Conservation (phyloP, 2,329 filamentous ascomycete genomes). For the Chalaropsis ovoidea region DNA sequence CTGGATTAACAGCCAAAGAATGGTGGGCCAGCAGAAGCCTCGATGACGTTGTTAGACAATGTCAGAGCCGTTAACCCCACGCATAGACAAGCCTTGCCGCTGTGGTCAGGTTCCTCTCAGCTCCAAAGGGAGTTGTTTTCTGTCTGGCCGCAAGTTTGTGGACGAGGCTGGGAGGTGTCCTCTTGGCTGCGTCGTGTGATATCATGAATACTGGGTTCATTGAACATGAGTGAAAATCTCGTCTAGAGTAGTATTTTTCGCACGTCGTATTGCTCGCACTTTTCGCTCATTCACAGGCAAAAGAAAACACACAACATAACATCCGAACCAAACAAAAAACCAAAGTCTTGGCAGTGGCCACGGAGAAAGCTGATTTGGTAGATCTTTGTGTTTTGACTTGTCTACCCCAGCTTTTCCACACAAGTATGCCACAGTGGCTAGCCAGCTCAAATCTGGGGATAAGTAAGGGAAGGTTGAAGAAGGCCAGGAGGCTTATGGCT, state of each 20-base stretch:
- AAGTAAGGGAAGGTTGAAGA: not conserved
- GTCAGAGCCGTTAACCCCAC: not conserved
- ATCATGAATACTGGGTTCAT: not conserved
- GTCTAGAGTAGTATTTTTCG: not conserved
- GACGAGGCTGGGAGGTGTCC: not conserved
- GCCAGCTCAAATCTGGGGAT: not conserved
- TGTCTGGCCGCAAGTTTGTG: not conserved
- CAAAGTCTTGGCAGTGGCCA: constrained; percentile 1
- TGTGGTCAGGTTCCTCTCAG: not conserved
- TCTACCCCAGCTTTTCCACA: not conserved
- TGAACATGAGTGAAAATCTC: not conserved
- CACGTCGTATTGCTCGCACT: not conserved
- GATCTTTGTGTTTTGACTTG: not conserved
- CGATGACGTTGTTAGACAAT: not conserved
- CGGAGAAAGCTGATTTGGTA: constrained; percentile 3
- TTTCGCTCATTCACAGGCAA: not conserved
- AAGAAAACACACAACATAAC: not conserved
- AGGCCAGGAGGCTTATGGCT: not conserved
- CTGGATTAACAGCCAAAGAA: not conserved
- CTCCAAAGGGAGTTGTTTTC: not conserved
- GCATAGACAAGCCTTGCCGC: not conserved
- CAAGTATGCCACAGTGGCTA: not conserved
- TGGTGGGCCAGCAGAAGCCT: not conserved
- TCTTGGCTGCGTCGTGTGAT: constrained; percentile 9
- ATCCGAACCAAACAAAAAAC: not conserved